Percentiles rank a stretch among this genome's conserved stretches.
phyloP scores from a whole-genome alignment of 1,139 yeast genomes.

The Scheffersomyces stambukii region DNA sequence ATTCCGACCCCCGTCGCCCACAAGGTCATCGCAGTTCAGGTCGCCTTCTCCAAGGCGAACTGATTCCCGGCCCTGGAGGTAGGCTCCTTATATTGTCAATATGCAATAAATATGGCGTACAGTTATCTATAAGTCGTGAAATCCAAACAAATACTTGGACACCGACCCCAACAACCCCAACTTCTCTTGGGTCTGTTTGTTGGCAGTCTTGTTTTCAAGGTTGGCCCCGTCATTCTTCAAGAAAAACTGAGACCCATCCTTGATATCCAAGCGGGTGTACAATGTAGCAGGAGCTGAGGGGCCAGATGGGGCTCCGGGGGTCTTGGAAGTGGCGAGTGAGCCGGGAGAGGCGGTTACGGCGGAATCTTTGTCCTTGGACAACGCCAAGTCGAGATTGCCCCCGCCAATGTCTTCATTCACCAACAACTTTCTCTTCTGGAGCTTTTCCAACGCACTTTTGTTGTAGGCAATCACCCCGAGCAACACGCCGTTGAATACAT shows the following conservation, averaged over 20 bases:
- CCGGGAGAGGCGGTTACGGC: slow-evolving; percentile 4
- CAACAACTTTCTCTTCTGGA: slow-evolving; percentile 52
- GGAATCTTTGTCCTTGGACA: slow-evolving; percentile 2
- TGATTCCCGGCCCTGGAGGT: too few species aligned
- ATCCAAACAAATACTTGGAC: slow-evolving; percentile 40
- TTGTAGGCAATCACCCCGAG: slow-evolving; percentile 76
- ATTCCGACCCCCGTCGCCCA: too few species aligned
- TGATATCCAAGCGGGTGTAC: slow-evolving; percentile 31
- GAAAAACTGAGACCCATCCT: slow-evolving; percentile 40
- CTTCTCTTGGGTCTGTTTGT: slow-evolving; percentile 23
- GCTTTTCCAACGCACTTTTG: slow-evolving; percentile 56
- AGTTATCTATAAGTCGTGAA: slow-evolving; percentile 33
- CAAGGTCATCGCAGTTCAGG: too few species aligned
- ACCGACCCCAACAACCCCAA: slow-evolving; percentile 33
- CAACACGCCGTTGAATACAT: slow-evolving; percentile 62
- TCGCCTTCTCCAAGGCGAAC: too few species aligned
- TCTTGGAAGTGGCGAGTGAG: neutral
- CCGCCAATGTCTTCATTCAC: slow-evolving; percentile 56
- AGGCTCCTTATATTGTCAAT: too few species aligned
- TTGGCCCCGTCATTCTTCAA: slow-evolving; percentile 24
- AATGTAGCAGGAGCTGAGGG: slow-evolving; percentile 5
- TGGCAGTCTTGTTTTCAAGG: slow-evolving; percentile 12
- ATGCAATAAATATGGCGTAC: slow-evolving; percentile 2
- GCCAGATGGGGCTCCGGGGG: slow-evolving; percentile 1
- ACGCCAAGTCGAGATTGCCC: slow-evolving; percentile 17